Conservation (phyloP, 2,329 filamentous ascomycete genomes). For the Aspergillus brunneoviolaceus region DNA sequence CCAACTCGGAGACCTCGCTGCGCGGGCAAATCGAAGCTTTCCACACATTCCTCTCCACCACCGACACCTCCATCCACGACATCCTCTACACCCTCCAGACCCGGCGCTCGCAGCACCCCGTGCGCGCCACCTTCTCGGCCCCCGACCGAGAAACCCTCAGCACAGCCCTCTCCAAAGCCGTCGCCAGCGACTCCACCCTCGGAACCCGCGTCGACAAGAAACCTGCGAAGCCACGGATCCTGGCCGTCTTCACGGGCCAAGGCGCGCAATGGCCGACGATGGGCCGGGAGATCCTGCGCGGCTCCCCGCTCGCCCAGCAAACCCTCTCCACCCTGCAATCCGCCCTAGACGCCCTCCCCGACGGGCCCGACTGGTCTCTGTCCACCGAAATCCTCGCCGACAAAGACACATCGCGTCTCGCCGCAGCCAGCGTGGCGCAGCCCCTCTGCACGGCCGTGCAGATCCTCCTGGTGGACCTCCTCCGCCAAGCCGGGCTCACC, state of each 20-base stretch:
- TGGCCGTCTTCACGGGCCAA: conserved; percentile 25
- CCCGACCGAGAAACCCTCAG: background rate
- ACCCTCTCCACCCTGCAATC: background rate
- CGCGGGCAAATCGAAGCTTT: background rate
- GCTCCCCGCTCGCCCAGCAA: background rate
- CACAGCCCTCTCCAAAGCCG: background rate
- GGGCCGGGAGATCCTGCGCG: conserved; percentile 10
- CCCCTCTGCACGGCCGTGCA: conserved; percentile 22
- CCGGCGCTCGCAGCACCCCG: background rate
- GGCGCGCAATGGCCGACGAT: conserved; percentile 26
- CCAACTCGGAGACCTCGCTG: background rate
- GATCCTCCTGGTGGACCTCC: conserved; percentile 18
- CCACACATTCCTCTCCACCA: background rate
- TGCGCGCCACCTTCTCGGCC: background rate
- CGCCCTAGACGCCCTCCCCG: background rate
- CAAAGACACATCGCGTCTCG: background rate
- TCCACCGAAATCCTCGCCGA: conserved; percentile 1
- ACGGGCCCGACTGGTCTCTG: conserved; percentile 9
- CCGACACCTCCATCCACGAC: background rate
- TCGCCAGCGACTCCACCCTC: background rate
- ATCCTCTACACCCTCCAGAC: background rate
- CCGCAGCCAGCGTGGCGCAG: conserved; percentile 16
- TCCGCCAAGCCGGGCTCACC: conserved; percentile 27
- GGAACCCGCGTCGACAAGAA: background rate
- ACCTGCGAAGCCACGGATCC: background rate